Evolutionary conservation across 2,329 filamentous ascomycete species (phyloP).

Genomic region (Xenoacremonium recifei): DNA sequence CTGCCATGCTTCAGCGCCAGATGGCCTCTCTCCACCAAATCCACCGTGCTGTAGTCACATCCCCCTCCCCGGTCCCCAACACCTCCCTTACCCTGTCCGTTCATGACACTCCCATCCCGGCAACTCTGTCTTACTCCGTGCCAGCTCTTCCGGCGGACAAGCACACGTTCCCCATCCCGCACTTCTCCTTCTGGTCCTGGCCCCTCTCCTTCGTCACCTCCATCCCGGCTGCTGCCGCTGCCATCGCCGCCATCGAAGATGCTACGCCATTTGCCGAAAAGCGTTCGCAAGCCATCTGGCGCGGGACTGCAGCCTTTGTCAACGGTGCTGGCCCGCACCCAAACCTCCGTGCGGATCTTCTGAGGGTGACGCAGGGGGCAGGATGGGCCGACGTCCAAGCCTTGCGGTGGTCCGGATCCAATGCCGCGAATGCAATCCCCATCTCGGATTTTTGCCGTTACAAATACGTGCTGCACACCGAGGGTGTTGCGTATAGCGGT

Average conservation of each 20-base stretch:
- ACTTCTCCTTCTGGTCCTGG: slow-evolving; percentile 57
- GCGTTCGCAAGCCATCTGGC: slow-evolving; percentile 46
- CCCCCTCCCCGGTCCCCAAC: slow-evolving; percentile 46
- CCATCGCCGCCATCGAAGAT: slow-evolving; percentile 38
- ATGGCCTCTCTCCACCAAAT: slow-evolving; percentile 53
- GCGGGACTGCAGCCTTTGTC: slow-evolving; percentile 52
- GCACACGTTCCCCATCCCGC: slow-evolving; percentile 51
- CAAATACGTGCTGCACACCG: slow-evolving; percentile 51
- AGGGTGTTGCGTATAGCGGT: slow-evolving; percentile 53
- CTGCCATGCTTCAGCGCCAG: slow-evolving; percentile 46
- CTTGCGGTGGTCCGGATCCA: slow-evolving; percentile 35
- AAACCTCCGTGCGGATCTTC: slow-evolving; percentile 39
- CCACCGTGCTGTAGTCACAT: slow-evolving; percentile 50
- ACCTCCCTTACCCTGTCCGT: slow-evolving; percentile 53
- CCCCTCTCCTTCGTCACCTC: slow-evolving; percentile 48
- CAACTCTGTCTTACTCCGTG: slow-evolving; percentile 47
- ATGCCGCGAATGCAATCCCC: slow-evolving; percentile 41
- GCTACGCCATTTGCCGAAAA: slow-evolving; percentile 27
- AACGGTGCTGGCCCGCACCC: slow-evolving; percentile 34
- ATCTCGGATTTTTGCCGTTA: slow-evolving; percentile 53
- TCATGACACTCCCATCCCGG: slow-evolving; percentile 45
- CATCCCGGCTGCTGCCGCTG: slow-evolving; percentile 35
- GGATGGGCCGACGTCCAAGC: slow-evolving; percentile 49
- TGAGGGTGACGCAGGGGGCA: slow-evolving; percentile 31
- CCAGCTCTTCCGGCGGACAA: slow-evolving; percentile 36